phyloP scores from a whole-genome alignment of 768 basidiomycete species.

The Leucogyrophana mollusca region DNA sequence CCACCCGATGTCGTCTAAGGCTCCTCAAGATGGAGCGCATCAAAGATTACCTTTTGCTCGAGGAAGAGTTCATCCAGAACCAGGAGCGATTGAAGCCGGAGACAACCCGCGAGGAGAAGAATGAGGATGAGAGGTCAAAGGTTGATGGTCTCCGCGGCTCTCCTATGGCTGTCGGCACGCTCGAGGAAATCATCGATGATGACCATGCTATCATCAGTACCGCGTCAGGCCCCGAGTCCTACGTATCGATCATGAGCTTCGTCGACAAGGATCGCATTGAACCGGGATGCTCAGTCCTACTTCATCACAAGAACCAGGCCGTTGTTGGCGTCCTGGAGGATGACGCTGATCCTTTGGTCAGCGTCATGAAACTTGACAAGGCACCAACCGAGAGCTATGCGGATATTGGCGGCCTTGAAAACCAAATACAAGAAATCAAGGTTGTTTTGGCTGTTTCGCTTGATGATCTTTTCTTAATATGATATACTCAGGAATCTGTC shows the following conservation, averaged over 20 bases:
- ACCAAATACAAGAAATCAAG: constrained; percentile 99
- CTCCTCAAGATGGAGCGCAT: constrained; percentile 97
- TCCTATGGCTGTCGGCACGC: constrained; percentile 97
- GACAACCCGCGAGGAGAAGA: constrained; percentile 87
- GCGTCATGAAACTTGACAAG: constrained; percentile 99
- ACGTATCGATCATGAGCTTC: constrained; percentile 96
- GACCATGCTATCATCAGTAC: constrained; percentile 99
- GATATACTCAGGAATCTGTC: constrained; percentile 80
- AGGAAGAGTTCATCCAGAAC: constrained; percentile 92
- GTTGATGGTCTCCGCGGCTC: constrained; percentile 94
- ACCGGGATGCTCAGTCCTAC: constrained; percentile 90
- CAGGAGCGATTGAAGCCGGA: constrained; percentile 90
- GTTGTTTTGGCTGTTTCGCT: constrained; percentile 35
- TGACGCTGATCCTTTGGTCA: constrained; percentile 94
- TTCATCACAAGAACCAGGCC: constrained; percentile 95
- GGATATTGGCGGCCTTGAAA: constrained; percentile 95
- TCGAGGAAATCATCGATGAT: constrained; percentile 98
- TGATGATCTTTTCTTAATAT: neutral
- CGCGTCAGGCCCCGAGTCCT: constrained; percentile 92
- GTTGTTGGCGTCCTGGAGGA: constrained; percentile 96
- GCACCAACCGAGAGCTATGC: constrained; percentile 99
- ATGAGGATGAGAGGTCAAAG: constrained; percentile 89
- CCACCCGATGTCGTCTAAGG: constrained; percentile 92
- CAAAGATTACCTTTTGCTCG: constrained; percentile 94
- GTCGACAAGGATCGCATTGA: constrained; percentile 98